Conservation (phyloP, 495 filamentous ascomycete genomes). For the Penicillium ochrochloron region DNA sequence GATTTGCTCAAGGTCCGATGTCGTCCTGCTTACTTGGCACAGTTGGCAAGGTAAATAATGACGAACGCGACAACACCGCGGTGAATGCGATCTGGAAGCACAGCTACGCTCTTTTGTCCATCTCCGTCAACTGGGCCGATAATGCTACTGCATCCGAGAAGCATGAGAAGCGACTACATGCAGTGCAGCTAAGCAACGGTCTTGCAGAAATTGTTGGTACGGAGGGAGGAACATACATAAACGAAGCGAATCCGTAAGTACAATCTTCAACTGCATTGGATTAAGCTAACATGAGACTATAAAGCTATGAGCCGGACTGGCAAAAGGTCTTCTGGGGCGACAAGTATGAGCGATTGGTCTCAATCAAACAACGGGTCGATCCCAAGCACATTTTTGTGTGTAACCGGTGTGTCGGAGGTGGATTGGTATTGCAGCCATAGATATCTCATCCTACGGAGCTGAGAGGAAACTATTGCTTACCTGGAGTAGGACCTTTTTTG, state of each 20-base stretch:
- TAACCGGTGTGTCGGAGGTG: background rate
- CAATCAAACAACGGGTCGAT: constrained; percentile 11
- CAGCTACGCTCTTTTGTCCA: background rate
- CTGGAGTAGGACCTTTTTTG: too few species aligned
- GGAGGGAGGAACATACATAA: background rate
- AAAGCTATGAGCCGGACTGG: constrained; percentile 8
- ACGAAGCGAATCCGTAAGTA: constrained; percentile 5
- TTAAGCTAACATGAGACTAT: background rate
- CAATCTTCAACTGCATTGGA: background rate
- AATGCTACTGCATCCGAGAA: background rate
- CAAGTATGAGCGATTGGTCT: constrained; percentile 10
- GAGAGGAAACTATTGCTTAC: too few species aligned
- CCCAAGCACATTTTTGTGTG: constrained; percentile 2
- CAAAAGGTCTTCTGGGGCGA: constrained; percentile 13
- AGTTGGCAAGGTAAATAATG: constrained; percentile 2
- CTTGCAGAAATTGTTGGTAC: background rate
- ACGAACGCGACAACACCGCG: background rate
- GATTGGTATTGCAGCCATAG: constrained; percentile 5
- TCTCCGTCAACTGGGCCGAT: background rate
- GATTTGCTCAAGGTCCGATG: background rate
- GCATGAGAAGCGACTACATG: background rate
- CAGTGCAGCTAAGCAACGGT: background rate
- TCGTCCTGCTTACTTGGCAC: background rate
- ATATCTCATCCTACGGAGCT: background rate
- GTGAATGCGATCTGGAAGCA: constrained; percentile 2